Percentiles rank a stretch among this genome's conserved stretches.
phyloP scores from a whole-genome alignment of 352 stramenopile species.

The Phytophthora colocasiae region DNA sequence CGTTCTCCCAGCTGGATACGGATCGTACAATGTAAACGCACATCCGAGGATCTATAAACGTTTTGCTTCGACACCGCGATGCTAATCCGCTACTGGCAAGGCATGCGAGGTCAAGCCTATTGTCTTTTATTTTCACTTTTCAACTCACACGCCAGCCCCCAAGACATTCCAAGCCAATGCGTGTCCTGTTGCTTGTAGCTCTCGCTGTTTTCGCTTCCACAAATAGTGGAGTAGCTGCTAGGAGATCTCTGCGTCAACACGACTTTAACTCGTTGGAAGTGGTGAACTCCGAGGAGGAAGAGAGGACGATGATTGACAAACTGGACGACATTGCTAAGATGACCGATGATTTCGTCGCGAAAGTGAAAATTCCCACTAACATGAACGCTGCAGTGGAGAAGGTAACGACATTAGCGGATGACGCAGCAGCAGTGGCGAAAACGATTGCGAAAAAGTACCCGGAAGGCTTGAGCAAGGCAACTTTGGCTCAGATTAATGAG shows the following conservation, averaged over 20 bases:
- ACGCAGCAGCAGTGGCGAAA: neutral
- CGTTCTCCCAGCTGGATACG: too few relatives aligned
- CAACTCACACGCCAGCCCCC: too few relatives aligned
- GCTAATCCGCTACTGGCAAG: too few relatives aligned
- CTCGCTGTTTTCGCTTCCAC: too few relatives aligned
- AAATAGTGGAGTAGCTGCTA: neutral
- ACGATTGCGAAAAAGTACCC: neutral
- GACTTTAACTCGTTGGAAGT: neutral
- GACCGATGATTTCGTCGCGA: neutral
- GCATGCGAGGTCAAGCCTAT: too few relatives aligned
- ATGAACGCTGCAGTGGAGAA: neutral
- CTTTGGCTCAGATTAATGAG: neutral
- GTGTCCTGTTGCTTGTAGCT: too few relatives aligned
- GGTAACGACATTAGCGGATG: neutral
- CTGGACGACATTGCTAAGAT: neutral
- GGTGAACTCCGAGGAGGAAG: neutral
- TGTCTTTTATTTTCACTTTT: too few relatives aligned
- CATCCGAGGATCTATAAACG: too few relatives aligned
- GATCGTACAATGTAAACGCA: too few relatives aligned
- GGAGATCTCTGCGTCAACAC: slow-evolving; percentile 1
- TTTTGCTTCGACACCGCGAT: too few relatives aligned
- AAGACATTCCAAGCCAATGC: too few relatives aligned
- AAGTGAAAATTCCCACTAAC: neutral
- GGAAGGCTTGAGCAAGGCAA: neutral
- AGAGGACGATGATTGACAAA: neutral